Base-by-base conservation (phyloP, 1,139 yeast species). In the Hansenula sp. region DNA sequence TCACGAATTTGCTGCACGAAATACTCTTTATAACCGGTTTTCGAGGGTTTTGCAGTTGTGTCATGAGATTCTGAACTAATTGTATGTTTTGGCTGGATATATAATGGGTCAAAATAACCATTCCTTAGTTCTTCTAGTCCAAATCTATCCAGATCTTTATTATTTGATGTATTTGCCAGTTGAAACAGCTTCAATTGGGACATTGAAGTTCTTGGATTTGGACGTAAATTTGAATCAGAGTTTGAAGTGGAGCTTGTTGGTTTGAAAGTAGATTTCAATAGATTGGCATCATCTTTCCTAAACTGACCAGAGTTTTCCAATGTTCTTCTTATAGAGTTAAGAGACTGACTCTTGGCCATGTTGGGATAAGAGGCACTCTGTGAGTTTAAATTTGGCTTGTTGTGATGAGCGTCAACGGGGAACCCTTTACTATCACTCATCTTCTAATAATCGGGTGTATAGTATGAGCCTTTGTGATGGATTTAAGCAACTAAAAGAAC, bases 101-200 rank as follows among this genome's bases (percentile, higher is more conserved):
- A 74, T 1, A 67, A 59, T 0, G 78, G 72, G 49, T 74, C 78
- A 48, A 74, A 74, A 50, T 69, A 73, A 3, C 77, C 78, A 43
- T 70, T 70, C 48, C 79, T 59, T 21, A 70, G 51, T 48, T 74
- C 79, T 43, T 71, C 72, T 16, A 72, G 43, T 2, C 64, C 68
- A 36, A 63, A 48, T 27, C 52, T 45, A 10, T 57, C 64, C n/a
- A 63, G 40, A 0, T 53, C 48, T 17, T 60, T 58, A 48, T 64
- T 63, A 8, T 59, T 48, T 8, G 51, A 48, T 11, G 53, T 53
- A 16, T 57, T 49, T 7, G 59, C 53, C 19, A 67, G 52, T 33
- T 58, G 55, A 16, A 56, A 54, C 18, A 68, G 50, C 41, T 58
- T 53, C 41, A 65, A 36, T 43, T 63, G 68, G 4, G 70, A 62